Evolutionary conservation across 2,329 filamentous ascomycete genomes (phyloP), one percentile per base, ranked within the genome.

Genomic region (Cladophialophora carrionii): DNA sequence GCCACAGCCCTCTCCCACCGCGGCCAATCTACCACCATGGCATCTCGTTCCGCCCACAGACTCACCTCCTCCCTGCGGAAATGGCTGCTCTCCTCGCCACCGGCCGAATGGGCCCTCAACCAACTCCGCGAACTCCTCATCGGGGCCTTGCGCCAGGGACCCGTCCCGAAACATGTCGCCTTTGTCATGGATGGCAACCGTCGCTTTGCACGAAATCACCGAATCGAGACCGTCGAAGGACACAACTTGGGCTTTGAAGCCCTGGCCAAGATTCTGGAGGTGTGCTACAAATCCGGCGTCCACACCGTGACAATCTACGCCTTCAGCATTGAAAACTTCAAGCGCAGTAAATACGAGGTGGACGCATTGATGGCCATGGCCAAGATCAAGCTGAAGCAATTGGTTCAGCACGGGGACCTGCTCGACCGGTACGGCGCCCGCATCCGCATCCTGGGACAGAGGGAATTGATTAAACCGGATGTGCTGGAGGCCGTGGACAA

Each of bases 131-230:
- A 96, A 76, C 81, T 96, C 57, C 84, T 98, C 68, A 95, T 99
- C 72, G 91, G 92, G 61, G 90, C 93, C 57, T 80, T 98, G 61
- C 89, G 89, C 74, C 94, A 97, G 78, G 95, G 95, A 0, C 92
- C 92, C 1, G 89, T 99, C 62, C 95, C 95, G 9, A 88, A 92
- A 74, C 95, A 99, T 86, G 87, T 99, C 66, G 95, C 95, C n/a
- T 99, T 99, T 75, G 94, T 97, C 72, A 99, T 99, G 95, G 95
- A 99, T 76, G 95, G 95, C 62, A 99, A 99, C 79, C 84, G 95
- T 73, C 89, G 95, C 53, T 99, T 96, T 80, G 95, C 95, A 14
- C 86, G 91, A 67, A 90, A 85, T 68, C 92, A 95, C 79, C 88
- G 94, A 70, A 96, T 99, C 76, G 95, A 99, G 81, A 96, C 93